Evolutionary conservation across 257 asterid species (phyloP).

Genomic region (Solanum chmielewskii): DNA sequence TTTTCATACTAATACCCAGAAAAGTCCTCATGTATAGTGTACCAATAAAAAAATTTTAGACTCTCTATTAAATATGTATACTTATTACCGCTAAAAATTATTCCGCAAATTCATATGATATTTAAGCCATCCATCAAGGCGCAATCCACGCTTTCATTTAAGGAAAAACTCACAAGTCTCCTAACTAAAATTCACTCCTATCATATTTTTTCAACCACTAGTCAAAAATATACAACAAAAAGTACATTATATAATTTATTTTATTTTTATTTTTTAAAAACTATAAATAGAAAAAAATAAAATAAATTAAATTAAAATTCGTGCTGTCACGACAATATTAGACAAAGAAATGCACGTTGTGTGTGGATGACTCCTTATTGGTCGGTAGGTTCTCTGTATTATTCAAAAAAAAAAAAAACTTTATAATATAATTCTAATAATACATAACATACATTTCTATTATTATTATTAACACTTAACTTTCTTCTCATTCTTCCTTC

Average conservation of each 20-base stretch:
- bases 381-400: not conserved
- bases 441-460: not conserved
- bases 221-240: not conserved
- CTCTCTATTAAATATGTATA: too few relatives aligned
- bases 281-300: not conserved
- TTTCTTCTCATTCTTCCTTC: not conserved
- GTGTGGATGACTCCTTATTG: not conserved
- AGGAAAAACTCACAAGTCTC: not conserved
- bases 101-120: too few relatives aligned
- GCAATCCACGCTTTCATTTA: not conserved
- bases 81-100: too few relatives aligned
- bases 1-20: too few relatives aligned
- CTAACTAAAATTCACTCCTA: not conserved
- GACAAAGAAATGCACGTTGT: constrained; percentile 2
- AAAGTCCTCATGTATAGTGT: too few relatives aligned
- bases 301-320: not conserved
- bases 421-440: not conserved
- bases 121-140: not conserved
- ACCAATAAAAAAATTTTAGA: rapidly evolving
- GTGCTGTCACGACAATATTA: constrained; percentile 3
- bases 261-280: too few relatives aligned
- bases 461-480: not conserved
- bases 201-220: not conserved
- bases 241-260: not conserved
- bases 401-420: not conserved